Evolutionary conservation across 352 stramenopile species (phyloP).

Genomic region (Phytopythium vexans): DNA sequence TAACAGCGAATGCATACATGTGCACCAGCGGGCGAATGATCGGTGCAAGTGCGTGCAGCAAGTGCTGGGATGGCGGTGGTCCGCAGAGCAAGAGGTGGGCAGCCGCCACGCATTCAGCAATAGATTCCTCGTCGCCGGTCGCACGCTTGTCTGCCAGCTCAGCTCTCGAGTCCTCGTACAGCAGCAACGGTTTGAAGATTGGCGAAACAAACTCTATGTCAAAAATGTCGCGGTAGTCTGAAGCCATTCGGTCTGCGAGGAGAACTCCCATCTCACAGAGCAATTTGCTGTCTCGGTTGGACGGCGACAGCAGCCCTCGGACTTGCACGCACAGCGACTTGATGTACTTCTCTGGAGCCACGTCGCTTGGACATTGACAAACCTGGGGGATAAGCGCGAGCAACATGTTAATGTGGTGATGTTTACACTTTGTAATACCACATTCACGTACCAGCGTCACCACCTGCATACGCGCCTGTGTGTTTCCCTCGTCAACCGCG

Average conservation of each 20-base stretch:
- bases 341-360: constrained; percentile 42
- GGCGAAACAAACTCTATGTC: constrained; percentile 48
- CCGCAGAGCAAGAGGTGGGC: constrained; percentile 63
- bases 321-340: constrained; percentile 52
- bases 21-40: constrained; percentile 66
- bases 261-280: constrained; percentile 70
- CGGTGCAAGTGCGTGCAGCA: constrained; percentile 43
- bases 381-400: constrained; percentile 24
- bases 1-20: constrained; percentile 60
- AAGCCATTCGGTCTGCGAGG: constrained; percentile 51
- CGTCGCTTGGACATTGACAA: constrained; percentile 52
- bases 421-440: background rate
- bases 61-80: constrained; percentile 48
- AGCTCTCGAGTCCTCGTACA: constrained; percentile 41
- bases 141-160: constrained; percentile 4
- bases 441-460: constrained; percentile 43
- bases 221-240: constrained; percentile 36
- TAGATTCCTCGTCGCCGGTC: constrained; percentile 34
- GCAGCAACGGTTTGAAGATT: constrained; percentile 60
- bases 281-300: constrained; percentile 63
- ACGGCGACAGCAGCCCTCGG: constrained; percentile 37
- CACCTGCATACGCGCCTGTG: constrained; percentile 80
- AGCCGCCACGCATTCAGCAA: constrained; percentile 51
- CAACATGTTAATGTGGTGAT: background rate
- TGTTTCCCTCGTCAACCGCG: constrained; percentile 79